phyloP scores from a whole-genome alignment of 345 rosid species.

The Boechera retrofracta region DNA sequence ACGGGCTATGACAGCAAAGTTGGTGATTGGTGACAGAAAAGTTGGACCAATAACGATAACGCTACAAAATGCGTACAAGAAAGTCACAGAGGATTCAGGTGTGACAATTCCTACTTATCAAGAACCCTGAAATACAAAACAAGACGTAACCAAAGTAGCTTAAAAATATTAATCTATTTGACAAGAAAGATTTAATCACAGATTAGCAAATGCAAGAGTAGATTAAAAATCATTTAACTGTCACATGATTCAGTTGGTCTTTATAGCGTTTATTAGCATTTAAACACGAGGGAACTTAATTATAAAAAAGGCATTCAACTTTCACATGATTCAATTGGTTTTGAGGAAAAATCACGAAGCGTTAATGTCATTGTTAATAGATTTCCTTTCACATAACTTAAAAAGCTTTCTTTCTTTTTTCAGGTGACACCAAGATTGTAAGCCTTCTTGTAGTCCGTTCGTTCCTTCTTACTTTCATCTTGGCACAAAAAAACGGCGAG shows the following conservation, averaged over 20 bases:
- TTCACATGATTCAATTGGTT: constrained; percentile 30
- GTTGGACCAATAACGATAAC: constrained; percentile 68
- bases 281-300: constrained; percentile 7
- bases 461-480: background rate
- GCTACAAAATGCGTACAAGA: constrained; percentile 72
- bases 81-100: constrained; percentile 63
- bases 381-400: background rate
- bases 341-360: background rate
- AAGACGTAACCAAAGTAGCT: constrained; percentile 14
- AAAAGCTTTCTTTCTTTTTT: constrained; percentile 3
- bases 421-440: constrained; percentile 14
- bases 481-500: constrained; percentile 9
- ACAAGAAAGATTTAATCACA: background rate
- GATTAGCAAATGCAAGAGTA: background rate
- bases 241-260: background rate
- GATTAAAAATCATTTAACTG: constrained; percentile 8
- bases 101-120: constrained; percentile 70
- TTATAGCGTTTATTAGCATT: background rate
- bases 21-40: constrained; percentile 66
- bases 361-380: background rate
- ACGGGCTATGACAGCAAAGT: no score
- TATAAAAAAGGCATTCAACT: background rate
- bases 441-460: background rate
- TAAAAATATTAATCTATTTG: background rate
- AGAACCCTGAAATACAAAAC: constrained; percentile 20